Evolutionary conservation across 768 basidiomycete species (phyloP).

Genomic region (Leccinum olivaceopallidum): DNA sequence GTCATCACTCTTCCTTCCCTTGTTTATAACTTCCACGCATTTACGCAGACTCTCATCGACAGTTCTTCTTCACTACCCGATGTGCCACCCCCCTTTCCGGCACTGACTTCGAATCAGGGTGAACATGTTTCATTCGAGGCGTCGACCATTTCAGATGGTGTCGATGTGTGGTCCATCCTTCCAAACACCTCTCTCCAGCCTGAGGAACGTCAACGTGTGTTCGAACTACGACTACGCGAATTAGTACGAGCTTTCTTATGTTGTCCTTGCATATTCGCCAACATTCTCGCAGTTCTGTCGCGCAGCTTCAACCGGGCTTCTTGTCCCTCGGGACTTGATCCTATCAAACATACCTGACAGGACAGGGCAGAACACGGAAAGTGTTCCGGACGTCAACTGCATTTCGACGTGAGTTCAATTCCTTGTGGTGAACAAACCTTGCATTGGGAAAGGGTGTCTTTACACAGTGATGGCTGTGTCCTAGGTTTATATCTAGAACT

Average conservation of each 20-base stretch:
- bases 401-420: background rate
- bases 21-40: background rate
- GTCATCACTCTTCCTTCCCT: too few species aligned
- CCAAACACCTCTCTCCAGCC: background rate
- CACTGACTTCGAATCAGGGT: fast-evolving
- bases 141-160: background rate
- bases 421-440: background rate
- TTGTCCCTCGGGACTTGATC: background rate
- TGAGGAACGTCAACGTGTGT: conserved; percentile 3
- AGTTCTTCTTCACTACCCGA: too few species aligned
- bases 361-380: background rate
- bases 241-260: background rate
- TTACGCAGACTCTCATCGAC: too few species aligned
- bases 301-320: background rate
- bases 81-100: background rate
- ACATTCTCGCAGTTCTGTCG: background rate
- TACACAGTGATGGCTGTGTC: too few species aligned
- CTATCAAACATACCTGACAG: background rate
- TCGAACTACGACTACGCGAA: background rate
- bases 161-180: background rate
- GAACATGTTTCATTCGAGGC: background rate
- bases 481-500: background rate
- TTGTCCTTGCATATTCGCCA: too few species aligned
- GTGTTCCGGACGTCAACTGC: background rate
- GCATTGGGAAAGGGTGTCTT: background rate